A percentile compares a stretch with the other conserved stretches of the same genome.
These are phyloP conservation scores for Heliamphora pulchella DNA, from an alignment of 179 eudicot species.

Conservation along the genomic window DNA sequence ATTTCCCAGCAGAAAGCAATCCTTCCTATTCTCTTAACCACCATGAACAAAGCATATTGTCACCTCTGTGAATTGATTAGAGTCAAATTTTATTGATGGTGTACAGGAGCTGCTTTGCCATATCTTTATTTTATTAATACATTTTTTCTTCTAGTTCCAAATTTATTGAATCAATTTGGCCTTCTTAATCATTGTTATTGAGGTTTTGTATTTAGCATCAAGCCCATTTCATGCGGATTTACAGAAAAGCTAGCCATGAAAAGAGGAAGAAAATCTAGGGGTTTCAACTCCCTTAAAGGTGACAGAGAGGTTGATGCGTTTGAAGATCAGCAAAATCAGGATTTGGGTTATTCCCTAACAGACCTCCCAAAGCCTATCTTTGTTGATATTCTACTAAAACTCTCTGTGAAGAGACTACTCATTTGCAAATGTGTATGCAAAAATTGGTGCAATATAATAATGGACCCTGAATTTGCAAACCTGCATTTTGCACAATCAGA, in stretches of 20 bases:
- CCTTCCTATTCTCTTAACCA: too few species aligned
- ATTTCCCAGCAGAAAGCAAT: too few species aligned
- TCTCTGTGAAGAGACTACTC: not conserved
- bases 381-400: not conserved
- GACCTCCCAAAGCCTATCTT: conserved; percentile 1
- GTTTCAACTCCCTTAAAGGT: not conserved
- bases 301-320: not conserved
- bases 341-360: not conserved
- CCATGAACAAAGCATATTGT: too few species aligned
- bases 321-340: not conserved
- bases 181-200: too few species aligned
- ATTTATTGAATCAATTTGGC: too few species aligned
- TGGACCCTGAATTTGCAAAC: conserved; percentile 9
- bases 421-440: conserved; percentile 14
- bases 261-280: not conserved
- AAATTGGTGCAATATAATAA: conserved; percentile 1
- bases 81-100: too few species aligned
- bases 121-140: too few species aligned
- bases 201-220: not conserved
- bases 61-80: too few species aligned
- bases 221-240: not conserved
- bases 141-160: too few species aligned
- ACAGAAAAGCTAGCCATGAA: not conserved
- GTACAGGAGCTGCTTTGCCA: too few species aligned
- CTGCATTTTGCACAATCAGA: not conserved